phyloP scores from a whole-genome alignment of 1,139 yeast species.

The Geotrichum reessii region DNA sequence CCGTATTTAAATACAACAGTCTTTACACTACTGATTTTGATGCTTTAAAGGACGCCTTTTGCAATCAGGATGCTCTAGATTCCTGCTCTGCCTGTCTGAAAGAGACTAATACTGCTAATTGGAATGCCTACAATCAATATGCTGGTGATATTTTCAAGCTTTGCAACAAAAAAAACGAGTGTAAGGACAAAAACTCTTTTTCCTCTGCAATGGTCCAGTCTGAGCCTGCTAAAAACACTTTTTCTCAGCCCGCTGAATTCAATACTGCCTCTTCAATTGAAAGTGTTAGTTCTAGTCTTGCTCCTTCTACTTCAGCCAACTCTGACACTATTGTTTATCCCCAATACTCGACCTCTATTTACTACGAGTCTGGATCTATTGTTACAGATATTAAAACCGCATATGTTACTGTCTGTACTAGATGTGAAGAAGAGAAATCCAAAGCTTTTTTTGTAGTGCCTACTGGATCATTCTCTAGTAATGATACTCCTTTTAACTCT shows the following conservation, averaged over 20 bases:
- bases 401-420: conserved; percentile 1
- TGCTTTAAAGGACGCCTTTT: background rate
- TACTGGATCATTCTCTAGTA: no score
- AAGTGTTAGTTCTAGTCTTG: background rate
- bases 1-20: background rate
- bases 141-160: background rate
- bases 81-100: background rate
- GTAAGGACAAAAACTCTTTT: background rate
- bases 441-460: no score
- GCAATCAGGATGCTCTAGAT: background rate
- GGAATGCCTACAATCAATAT: background rate
- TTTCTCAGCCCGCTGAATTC: background rate
- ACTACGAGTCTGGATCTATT: background rate
- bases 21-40: background rate
- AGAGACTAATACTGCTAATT: background rate
- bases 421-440: background rate
- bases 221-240: background rate
- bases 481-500: background rate
- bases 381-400: background rate
- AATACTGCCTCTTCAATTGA: background rate
- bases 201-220: background rate
- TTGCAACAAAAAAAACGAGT: background rate
- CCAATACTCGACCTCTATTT: background rate
- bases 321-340: background rate
- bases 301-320: background rate